Evolutionary conservation across 2,329 filamentous ascomycete species (phyloP).

Genomic region (Chalaropsis ovoidea): DNA sequence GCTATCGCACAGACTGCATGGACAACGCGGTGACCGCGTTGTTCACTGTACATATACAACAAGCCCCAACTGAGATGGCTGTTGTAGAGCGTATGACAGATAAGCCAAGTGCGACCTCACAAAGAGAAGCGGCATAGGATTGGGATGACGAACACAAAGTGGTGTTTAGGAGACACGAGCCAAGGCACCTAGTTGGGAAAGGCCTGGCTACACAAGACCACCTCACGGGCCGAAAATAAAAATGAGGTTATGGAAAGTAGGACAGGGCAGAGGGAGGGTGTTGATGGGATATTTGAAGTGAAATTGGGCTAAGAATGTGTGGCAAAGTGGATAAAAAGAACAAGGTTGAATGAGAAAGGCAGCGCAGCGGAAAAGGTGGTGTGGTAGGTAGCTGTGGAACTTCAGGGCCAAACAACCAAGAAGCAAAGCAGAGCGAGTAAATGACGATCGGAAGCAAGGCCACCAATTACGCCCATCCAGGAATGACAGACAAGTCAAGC

Average conservation of each 20-base stretch:
- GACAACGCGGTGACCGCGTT: background rate
- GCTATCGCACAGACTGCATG: constrained; percentile 3
- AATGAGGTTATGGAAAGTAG: constrained; percentile 6
- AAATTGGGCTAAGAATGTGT: constrained; percentile 12
- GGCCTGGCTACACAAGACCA: constrained; percentile 13
- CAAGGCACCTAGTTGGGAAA: constrained; percentile 14
- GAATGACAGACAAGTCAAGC: constrained; percentile 5
- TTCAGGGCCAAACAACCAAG: constrained; percentile 5
- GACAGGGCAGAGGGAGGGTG: constrained; percentile 6
- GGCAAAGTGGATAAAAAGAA: constrained; percentile 10
- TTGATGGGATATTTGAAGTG: constrained; percentile 5
- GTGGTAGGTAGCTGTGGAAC: constrained; percentile 1
- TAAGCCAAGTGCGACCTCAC: constrained; percentile 5
- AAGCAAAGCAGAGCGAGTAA: background rate
- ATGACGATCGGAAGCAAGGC: constrained; percentile 11
- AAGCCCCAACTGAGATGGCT: background rate
- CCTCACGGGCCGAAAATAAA: constrained; percentile 9
- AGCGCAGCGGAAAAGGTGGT: background rate
- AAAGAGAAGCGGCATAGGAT: background rate
- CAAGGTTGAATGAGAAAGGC: constrained; percentile 2
- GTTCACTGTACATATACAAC: background rate
- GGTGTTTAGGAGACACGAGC: constrained; percentile 13
- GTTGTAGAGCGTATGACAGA: constrained; percentile 19
- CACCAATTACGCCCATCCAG: constrained; percentile 5
- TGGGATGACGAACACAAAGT: constrained; percentile 12